Evolutionary conservation across 1,139 yeast species (phyloP).

Genomic region (Candida sojae): DNA sequence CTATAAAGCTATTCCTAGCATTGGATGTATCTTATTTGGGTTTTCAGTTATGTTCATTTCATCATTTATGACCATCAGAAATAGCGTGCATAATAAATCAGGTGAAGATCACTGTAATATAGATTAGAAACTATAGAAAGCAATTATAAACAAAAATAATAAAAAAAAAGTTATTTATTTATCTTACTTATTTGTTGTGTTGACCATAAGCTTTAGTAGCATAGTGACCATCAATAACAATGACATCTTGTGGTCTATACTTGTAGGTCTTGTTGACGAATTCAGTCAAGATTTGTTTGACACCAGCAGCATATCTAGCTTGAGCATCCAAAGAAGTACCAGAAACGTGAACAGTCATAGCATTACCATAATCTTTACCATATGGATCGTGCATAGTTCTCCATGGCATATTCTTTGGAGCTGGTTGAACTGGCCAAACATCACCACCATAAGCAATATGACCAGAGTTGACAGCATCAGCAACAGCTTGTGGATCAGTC

Average conservation of each 20-base stretch:
- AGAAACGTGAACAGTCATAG: conserved; percentile 25
- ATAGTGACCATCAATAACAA: conserved; percentile 70
- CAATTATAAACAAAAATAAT: no score
- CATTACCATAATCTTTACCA: no score
- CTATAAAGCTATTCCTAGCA: conserved; percentile 50
- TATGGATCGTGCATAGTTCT: no score
- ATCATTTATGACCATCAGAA: conserved; percentile 63
- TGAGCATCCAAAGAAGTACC: conserved; percentile 85
- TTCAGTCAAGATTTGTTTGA: conserved; percentile 60
- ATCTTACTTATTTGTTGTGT: background rate
- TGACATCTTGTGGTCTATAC: conserved; percentile 73
- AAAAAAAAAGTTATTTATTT: no score
- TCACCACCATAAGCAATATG: no score
- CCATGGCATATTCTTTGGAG: no score
- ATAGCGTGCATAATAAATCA: conserved; percentile 17
- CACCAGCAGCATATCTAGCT: conserved; percentile 70
- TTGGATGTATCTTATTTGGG: conserved; percentile 71
- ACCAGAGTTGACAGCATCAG: no score
- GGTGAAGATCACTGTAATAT: conserved; percentile 40
- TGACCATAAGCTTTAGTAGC: conserved; percentile 61
- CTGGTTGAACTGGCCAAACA: no score
- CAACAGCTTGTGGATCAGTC: no score
- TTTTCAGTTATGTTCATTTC: conserved; percentile 74
- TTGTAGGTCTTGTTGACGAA: conserved; percentile 64
- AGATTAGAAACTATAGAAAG: conserved; percentile 19